Percentiles rank a stretch among this genome's conserved stretches.
phyloP scores from a whole-genome alignment of 768 basidiomycete species.

The Cantharellus anzutake region DNA sequence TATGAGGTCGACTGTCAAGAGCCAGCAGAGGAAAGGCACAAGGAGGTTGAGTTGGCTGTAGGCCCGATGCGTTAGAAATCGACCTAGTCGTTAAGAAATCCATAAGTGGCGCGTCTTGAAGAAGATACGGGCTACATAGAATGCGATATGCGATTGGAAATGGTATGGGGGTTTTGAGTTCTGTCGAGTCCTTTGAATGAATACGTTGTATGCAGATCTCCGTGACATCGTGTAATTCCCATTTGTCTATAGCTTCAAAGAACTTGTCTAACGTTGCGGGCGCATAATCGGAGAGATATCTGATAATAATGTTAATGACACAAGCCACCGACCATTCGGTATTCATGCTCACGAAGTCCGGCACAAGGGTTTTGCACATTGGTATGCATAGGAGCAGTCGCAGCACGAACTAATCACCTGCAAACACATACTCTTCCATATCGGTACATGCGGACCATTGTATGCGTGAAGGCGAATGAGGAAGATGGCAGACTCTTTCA shows the following conservation, averaged over 20 bases:
- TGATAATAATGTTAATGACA: constrained; percentile 14
- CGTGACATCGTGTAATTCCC: constrained; percentile 40
- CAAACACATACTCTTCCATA: constrained; percentile 42
- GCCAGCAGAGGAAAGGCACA: too few relatives aligned
- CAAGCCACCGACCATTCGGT: background rate
- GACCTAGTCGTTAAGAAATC: constrained; percentile 8
- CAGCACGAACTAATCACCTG: constrained; percentile 42
- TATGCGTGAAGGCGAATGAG: constrained; percentile 72
- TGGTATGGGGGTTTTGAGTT: constrained; percentile 15
- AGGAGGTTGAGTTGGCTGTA: too few relatives aligned
- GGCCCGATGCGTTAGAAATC: too few relatives aligned
- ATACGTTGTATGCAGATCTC: constrained; percentile 14
- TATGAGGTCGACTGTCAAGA: too few relatives aligned
- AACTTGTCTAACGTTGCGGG: constrained; percentile 34
- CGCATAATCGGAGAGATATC: constrained; percentile 56
- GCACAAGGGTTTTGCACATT: constrained; percentile 33
- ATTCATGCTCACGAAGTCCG: background rate
- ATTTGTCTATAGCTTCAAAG: constrained; percentile 40
- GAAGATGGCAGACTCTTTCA: constrained; percentile 55
- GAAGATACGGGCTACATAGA: constrained; percentile 38
- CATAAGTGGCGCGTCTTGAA: constrained; percentile 29
- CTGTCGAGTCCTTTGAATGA: constrained; percentile 1
- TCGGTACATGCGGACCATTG: constrained; percentile 30
- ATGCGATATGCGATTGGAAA: constrained; percentile 41
- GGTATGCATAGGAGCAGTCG: constrained; percentile 48